A percentile compares a stretch with the other conserved stretches of the same genome.
These are phyloP conservation scores for Chlorella sp. DNA, from an alignment of 139 green algal genomes.

Conservation along the genomic window DNA sequence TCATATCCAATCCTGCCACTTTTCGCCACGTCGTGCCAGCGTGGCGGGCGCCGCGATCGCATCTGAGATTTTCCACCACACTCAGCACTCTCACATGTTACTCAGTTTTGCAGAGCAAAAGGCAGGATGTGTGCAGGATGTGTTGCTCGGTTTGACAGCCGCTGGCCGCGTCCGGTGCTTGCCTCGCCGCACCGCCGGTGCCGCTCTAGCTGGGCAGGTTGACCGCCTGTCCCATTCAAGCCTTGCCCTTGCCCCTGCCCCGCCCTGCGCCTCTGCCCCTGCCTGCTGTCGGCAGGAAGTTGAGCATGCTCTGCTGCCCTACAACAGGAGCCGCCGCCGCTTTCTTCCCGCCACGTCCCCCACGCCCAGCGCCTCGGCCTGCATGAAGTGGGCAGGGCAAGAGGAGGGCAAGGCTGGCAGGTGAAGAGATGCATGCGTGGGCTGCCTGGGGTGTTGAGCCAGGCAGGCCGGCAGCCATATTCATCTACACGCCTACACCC, in stretches of 20 bases:
- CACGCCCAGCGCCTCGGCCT: neutral
- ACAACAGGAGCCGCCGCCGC: neutral
- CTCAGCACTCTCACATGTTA: neutral
- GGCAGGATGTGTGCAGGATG: too few relatives aligned
- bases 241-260: constrained; percentile 12
- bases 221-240: neutral
- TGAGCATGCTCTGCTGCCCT: constrained; percentile 25
- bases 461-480: neutral
- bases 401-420: neutral
- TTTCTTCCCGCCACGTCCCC: neutral
- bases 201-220: too few relatives aligned
- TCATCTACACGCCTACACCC: too few relatives aligned
- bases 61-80: neutral
- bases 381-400: neutral
- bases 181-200: too few relatives aligned
- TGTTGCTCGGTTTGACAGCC: too few relatives aligned
- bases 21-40: neutral
- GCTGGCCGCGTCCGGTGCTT: too few relatives aligned
- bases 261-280: neutral
- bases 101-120: neutral
- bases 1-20: neutral
- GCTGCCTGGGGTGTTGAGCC: neutral
- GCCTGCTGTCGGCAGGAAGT: constrained; percentile 5
- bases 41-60: too few relatives aligned
- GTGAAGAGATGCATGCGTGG: neutral